A percentile compares a stretch with the other conserved stretches of the same genome.
These are phyloP conservation scores for Xerocomellus intermedius DNA, from an alignment of 768 basidiomycete species.

Conservation along the genomic window DNA sequence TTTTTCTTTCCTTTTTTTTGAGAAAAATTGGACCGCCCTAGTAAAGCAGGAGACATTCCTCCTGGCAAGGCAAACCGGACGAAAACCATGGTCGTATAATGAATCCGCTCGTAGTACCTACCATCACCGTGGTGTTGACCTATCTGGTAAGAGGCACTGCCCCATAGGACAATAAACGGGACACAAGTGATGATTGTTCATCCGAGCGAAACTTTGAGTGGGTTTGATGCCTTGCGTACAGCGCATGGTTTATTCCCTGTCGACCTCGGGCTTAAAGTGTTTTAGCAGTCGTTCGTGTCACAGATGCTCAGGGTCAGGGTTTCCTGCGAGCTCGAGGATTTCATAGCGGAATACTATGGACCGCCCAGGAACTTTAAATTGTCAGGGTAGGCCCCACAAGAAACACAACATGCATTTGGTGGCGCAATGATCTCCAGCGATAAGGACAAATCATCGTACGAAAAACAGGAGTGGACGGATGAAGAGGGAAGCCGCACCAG, in stretches of 20 bases:
- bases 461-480: neutral
- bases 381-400: conserved; percentile 3
- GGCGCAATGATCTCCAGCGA: neutral
- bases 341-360: conserved; percentile 5
- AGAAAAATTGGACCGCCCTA: neutral
- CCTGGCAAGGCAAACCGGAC: neutral
- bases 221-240: conserved; percentile 15
- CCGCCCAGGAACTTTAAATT: neutral
- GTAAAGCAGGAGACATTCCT: neutral
- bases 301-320: conserved; percentile 21
- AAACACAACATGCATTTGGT: neutral
- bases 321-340: conserved; percentile 12
- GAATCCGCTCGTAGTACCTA: neutral
- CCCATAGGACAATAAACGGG: neutral
- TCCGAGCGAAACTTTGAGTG: neutral
- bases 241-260: conserved; percentile 6
- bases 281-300: neutral
- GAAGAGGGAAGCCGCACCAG: neutral
- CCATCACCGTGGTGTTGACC: neutral
- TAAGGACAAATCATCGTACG: neutral
- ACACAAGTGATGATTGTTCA: neutral
- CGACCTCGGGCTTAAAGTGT: neutral
- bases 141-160: neutral
- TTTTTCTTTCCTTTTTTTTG: neutral
- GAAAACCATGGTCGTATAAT: neutral